Percentiles rank a stretch among this genome's conserved stretches.
These are phyloP conservation scores for Capillidium heterosporum DNA, from an alignment of 371 early-diverging fungal genomes.

Conservation along the genomic window DNA sequence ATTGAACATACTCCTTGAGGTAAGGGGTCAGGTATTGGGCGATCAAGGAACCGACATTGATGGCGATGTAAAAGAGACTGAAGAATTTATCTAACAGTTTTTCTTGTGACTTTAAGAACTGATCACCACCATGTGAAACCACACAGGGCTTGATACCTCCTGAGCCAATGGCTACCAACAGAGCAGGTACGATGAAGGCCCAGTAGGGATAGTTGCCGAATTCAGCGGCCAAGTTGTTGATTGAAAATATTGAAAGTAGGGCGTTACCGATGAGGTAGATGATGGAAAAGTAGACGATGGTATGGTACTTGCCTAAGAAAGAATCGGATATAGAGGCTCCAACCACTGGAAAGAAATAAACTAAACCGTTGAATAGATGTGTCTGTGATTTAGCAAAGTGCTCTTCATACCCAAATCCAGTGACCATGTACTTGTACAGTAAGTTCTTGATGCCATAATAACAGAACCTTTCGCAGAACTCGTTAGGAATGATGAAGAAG, in stretches of 20 bases:
- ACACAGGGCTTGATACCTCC: too few species aligned
- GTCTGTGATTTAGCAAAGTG: too few species aligned
- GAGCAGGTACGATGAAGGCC: too few species aligned
- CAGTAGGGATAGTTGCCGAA: too few species aligned
- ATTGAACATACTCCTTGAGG: constrained; percentile 1
- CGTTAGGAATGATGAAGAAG: constrained; percentile 11
- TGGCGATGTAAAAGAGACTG: constrained; percentile 24
- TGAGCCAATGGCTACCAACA: too few species aligned
- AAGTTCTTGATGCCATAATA: constrained; percentile 8
- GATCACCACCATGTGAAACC: constrained; percentile 38
- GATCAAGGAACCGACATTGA: constrained; percentile 21
- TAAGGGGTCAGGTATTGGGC: constrained; percentile 1
- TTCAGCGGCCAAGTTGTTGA: not conserved
- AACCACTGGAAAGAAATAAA: constrained; percentile 40
- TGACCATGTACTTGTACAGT: constrained; percentile 9
- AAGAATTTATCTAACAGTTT: constrained; percentile 17
- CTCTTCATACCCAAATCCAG: constrained; percentile 12
- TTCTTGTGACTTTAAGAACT: constrained; percentile 8
- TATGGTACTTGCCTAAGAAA: too few species aligned
- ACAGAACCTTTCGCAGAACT: constrained; percentile 12
- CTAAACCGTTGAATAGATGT: constrained; percentile 26
- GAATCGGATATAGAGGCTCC: constrained; percentile 44
- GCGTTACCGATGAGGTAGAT: too few species aligned
- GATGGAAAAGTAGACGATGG: constrained; percentile 21
- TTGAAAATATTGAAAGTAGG: too few species aligned